These are phyloP conservation scores for Fusarium sterilihyphosum DNA, from an alignment of 2,329 filamentous ascomycete genomes.

Conservation along the genomic window DNA sequence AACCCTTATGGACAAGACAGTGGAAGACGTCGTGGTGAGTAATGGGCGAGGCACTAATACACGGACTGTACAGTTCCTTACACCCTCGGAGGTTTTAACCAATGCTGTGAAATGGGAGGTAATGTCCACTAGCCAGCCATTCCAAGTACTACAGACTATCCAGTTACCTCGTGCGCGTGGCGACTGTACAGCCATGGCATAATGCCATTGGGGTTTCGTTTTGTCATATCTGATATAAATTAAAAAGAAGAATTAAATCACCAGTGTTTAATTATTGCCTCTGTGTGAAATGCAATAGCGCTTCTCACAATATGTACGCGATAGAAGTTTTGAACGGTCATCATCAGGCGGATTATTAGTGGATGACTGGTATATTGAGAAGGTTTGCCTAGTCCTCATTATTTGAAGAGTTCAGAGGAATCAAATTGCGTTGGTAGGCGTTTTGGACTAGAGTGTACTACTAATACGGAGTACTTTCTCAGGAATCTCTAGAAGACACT, in stretches of 20 bases:
- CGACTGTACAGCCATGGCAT: background rate
- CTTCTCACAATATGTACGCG: too few relatives aligned
- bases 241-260: rapidly evolving
- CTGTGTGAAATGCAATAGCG: rapidly evolving
- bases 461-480: background rate
- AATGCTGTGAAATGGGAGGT: too few relatives aligned
- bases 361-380: background rate
- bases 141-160: background rate
- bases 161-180: background rate
- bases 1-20: rapidly evolving
- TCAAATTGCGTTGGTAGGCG: rapidly evolving
- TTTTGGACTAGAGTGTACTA: background rate
- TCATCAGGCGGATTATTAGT: background rate
- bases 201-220: background rate
- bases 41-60: background rate
- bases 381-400: too few relatives aligned
- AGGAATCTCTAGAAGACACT: background rate
- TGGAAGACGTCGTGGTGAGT: background rate
- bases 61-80: conserved; percentile 7
- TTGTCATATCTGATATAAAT: background rate
- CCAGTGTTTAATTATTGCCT: too few relatives aligned
- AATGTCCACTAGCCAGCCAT: background rate
- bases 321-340: background rate
- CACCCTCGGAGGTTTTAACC: background rate
- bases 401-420: rapidly evolving